Base-by-base conservation (phyloP, 148 eudicot genomes). In the Diospyros lotus region DNA sequence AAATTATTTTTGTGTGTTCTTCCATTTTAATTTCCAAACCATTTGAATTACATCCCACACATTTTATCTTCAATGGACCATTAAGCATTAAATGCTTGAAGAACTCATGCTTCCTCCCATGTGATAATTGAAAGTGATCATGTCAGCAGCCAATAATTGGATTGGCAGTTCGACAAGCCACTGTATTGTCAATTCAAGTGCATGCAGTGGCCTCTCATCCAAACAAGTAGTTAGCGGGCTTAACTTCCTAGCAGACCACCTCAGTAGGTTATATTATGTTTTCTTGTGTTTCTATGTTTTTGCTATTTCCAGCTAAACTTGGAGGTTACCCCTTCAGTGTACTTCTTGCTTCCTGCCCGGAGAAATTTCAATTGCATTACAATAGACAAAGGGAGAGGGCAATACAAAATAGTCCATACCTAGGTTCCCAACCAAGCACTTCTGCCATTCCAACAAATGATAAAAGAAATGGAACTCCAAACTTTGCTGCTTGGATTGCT, bases 391-490 rank as follows among this genome's bases (percentile, higher is more conserved):
- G 42, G 5, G 5, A 6, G 5, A 40, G 45, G 41, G n/a, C 17
- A 76, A 62, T 51, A 69, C 11, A n/a, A 48, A 44, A 68, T 58
- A 9, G n/a, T 18, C 15, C 68, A 58, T 87, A 95, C 99, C 99
- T 90, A 75, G 97, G 94, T 71, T 86, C 90, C 98, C 99, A 95
- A 53, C 99, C 99, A 84, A 93, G 84, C 59, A 95, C 89, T 85
- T 92, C 94, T 28, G 96, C 98, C 90, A 95, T 95, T 84, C 99
- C 99, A 72, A 86, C 91, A 79, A 95, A 95, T 64, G 97, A 93
- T 74, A 95, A 63, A 75, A 95, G 96, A 85, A 76, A 89, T 43
- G 98, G 97, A 79, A 80, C 82, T 72, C 98, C 99, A 71, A 80
- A 81, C 81, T 86, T 89, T 46, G 98, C 86, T 64, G 98, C 98